These are phyloP conservation scores for Kurtzmaniella quercitrusa DNA, from an alignment of 1,139 yeast species.

Conservation along the genomic window DNA sequence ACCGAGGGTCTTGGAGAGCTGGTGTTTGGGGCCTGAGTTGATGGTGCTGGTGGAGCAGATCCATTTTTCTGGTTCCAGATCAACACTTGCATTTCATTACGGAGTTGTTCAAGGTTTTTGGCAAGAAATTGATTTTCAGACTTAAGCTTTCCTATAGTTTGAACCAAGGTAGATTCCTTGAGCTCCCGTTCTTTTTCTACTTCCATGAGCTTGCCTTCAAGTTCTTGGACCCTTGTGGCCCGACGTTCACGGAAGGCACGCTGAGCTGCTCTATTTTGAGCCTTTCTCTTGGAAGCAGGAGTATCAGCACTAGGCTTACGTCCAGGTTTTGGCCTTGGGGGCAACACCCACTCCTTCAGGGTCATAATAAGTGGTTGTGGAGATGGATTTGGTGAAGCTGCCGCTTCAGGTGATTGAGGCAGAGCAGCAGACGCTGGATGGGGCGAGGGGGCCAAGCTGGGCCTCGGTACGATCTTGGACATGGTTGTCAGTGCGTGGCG, in stretches of 20 bases:
- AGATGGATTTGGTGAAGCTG: constrained; percentile 1
- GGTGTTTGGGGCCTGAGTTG: background rate
- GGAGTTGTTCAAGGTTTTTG: constrained; percentile 35
- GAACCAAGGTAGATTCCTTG: constrained; percentile 57
- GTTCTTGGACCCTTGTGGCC: constrained; percentile 56
- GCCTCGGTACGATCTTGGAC: constrained; percentile 38
- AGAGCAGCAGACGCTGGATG: constrained; percentile 19
- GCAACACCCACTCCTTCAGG: constrained; percentile 87
- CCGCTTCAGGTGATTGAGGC: constrained; percentile 1
- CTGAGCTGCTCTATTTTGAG: constrained; percentile 94
- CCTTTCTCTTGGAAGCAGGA: constrained; percentile 75
- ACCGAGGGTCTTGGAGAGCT: background rate
- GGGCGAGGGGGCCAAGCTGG: constrained; percentile 29
- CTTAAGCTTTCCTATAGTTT: constrained; percentile 40
- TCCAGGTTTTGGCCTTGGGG: constrained; percentile 90
- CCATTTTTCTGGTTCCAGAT: constrained; percentile 1
- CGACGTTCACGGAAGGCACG: constrained; percentile 83
- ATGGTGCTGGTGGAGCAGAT: constrained; percentile 3
- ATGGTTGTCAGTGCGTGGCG: background rate
- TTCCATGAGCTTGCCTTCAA: constrained; percentile 47
- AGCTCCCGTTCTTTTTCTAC: constrained; percentile 63
- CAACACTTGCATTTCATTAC: constrained; percentile 16
- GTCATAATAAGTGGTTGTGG: constrained; percentile 44
- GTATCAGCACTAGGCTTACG: constrained; percentile 77
- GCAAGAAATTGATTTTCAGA: constrained; percentile 35